phyloP scores from a whole-genome alignment of 768 basidiomycete species.

The Antrodiella citrinella region DNA sequence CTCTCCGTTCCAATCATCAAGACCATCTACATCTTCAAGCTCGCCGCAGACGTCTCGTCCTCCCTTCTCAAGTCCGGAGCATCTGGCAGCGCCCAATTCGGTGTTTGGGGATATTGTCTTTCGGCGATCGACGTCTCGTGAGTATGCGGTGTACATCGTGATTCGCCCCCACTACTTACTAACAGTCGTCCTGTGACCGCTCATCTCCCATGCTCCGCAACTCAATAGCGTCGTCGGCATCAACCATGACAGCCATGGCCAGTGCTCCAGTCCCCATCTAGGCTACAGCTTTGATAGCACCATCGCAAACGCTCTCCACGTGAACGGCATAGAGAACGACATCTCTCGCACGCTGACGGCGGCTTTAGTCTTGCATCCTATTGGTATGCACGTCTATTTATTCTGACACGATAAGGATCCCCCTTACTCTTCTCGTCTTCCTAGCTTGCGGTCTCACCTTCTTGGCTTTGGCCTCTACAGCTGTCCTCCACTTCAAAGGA shows the following conservation, averaged over 20 bases:
- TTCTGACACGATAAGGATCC: background rate
- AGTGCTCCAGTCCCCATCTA: constrained; percentile 40
- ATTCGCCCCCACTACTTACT: background rate
- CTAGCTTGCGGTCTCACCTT: constrained; percentile 44
- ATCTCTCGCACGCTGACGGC: constrained; percentile 39
- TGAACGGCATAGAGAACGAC: constrained; percentile 20
- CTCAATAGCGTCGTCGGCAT: constrained; percentile 33
- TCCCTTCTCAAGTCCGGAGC: constrained; percentile 28
- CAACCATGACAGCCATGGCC: constrained; percentile 26
- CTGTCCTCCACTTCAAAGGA: constrained; percentile 38
- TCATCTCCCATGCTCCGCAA: background rate
- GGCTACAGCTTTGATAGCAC: constrained; percentile 50
- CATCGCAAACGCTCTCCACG: constrained; percentile 39
- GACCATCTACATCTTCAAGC: constrained; percentile 46
- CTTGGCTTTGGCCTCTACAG: constrained; percentile 39
- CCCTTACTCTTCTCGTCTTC: constrained; percentile 3
- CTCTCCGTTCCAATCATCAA: constrained; percentile 53
- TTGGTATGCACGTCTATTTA: constrained; percentile 29
- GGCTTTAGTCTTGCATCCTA: constrained; percentile 46
- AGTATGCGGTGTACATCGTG: constrained; percentile 10
- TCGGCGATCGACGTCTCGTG: constrained; percentile 39
- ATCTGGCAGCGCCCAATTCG: constrained; percentile 37
- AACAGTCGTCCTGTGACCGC: constrained; percentile 5
- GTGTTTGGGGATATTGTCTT: constrained; percentile 60
- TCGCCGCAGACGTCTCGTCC: constrained; percentile 29